Evolutionary conservation across 176 grass and related monocot species (phyloP), one percentile per base, ranked within the genome.

Genomic region (Ananas comosus): DNA sequence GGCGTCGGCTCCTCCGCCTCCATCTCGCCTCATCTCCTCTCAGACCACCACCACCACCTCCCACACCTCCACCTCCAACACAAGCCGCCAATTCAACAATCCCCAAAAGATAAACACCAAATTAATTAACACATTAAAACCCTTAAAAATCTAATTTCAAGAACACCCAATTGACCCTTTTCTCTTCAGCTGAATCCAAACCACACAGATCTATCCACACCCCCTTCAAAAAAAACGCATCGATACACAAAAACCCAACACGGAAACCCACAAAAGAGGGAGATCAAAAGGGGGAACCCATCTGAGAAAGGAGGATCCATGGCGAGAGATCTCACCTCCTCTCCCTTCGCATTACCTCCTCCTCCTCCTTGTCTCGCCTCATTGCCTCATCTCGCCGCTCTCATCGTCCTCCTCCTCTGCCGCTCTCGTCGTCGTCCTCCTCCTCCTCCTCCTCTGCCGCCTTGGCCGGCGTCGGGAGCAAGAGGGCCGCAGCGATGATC

Each of bases 231-330:
- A n/a, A 10, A 51, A 74, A 18, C 72, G 2, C 58, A 23, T 74
- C 10, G 14, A 51, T 14, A 63, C 50, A 7, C 58, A 48, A 64
- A n/a, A 56, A 56, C 42, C 13, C 3, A 4, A 67, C 54, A 24
- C 9, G 9, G 48, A 67, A 66, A 29, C 51, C 9, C 23, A 13
- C 3, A 3, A 65, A 13, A 16, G 29, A 67, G 42, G 12, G 9
- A 25, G 50, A 13, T n/a, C 10, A 66, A 9, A 76, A 59, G 19
- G 19, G 54, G 14, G 6, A 67, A 14, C 74, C 25, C 51, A 76
- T 64, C 74, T n/a, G 74, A 58, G 11, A 67, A n/a, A 47, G 64
- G 64, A 22, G 74, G 74, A 76, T 76, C 74, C 74, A 76, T 76
- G 50, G 28, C 64, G 50, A 25, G 10, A 50, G 64, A 51, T 63